These are phyloP conservation scores for Polyporus arcularius DNA, from an alignment of 768 basidiomycete species.

Conservation along the genomic window DNA sequence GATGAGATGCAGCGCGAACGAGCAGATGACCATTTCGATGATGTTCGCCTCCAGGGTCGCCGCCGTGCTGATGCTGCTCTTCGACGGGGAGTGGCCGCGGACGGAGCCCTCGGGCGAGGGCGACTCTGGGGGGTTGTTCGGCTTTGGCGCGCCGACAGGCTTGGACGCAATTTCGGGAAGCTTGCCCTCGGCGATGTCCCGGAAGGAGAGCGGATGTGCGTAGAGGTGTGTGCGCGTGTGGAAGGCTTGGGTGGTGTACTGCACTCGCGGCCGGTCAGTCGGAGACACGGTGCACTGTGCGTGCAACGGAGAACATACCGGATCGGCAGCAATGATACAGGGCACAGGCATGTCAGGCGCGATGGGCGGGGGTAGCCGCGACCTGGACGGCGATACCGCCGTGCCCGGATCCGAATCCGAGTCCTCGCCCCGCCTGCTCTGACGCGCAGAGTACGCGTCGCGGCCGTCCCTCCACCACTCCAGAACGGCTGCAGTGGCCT, in stretches of 20 bases:
- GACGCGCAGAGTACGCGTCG: conserved; percentile 6
- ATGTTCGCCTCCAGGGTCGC: background rate
- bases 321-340: conserved; percentile 49
- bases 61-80: background rate
- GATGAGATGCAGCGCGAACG: conserved; percentile 74
- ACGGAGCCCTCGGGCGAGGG: conserved; percentile 10
- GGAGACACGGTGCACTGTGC: no score
- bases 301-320: conserved; percentile 38
- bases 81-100: background rate
- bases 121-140: conserved; percentile 5
- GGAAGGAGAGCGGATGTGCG: conserved; percentile 62
- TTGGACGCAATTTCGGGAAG: conserved; percentile 39
- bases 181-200: conserved; percentile 58
- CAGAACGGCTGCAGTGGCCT: conserved; percentile 57
- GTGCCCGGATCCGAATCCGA: conserved; percentile 16
- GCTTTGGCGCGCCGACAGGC: conserved; percentile 16
- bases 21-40: conserved; percentile 69
- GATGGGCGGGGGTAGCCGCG: conserved; percentile 33
- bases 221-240: conserved; percentile 50
- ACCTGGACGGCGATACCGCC: conserved; percentile 21
- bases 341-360: conserved; percentile 37
- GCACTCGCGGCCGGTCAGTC: background rate
- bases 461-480: conserved; percentile 59
- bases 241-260: conserved; percentile 68
- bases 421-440: conserved; percentile 18